phyloP scores from a whole-genome alignment of 345 rosid genomes.

The Gossypium herbaceum region DNA sequence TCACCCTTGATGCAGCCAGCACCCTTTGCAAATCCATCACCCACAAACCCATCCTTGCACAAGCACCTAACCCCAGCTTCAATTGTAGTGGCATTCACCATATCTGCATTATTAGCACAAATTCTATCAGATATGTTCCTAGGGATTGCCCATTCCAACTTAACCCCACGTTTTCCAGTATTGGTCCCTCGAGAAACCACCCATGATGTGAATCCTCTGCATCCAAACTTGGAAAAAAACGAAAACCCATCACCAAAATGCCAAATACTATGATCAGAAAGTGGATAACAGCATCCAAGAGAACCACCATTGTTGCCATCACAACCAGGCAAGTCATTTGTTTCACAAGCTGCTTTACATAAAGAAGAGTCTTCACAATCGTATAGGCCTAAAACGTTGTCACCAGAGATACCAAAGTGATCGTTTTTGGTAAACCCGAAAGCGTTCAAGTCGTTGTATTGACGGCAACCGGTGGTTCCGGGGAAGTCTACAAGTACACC shows the following conservation, averaged over 20 bases:
- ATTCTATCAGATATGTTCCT: slow-evolving; percentile 35
- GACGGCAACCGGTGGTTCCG: slow-evolving; percentile 48
- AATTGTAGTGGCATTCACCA: slow-evolving; percentile 60
- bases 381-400: slow-evolving; percentile 69
- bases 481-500: slow-evolving; percentile 74
- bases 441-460: slow-evolving; percentile 56
- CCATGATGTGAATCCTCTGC: slow-evolving; percentile 85
- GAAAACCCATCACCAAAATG: slow-evolving; percentile 55
- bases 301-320: slow-evolving; percentile 47
- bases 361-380: slow-evolving; percentile 84
- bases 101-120: slow-evolving; percentile 44
- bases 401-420: slow-evolving; percentile 54
- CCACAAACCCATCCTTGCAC: slow-evolving; percentile 64
- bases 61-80: slow-evolving; percentile 57
- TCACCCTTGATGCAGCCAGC: slow-evolving; percentile 65
- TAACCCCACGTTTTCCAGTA: slow-evolving; percentile 64
- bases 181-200: slow-evolving; percentile 51
- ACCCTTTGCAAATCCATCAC: slow-evolving; percentile 69
- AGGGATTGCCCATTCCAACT: slow-evolving; percentile 81
- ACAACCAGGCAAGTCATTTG: slow-evolving; percentile 54
- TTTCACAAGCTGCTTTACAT: slow-evolving; percentile 68
- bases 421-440: slow-evolving; percentile 43
- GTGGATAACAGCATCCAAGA: slow-evolving; percentile 74
- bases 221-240: slow-evolving; percentile 62
- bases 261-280: slow-evolving; percentile 71